Percentiles rank a stretch among this genome's conserved stretches.
phyloP scores from a whole-genome alignment of 2,329 filamentous ascomycete genomes.

The Pyricularia sp. region DNA sequence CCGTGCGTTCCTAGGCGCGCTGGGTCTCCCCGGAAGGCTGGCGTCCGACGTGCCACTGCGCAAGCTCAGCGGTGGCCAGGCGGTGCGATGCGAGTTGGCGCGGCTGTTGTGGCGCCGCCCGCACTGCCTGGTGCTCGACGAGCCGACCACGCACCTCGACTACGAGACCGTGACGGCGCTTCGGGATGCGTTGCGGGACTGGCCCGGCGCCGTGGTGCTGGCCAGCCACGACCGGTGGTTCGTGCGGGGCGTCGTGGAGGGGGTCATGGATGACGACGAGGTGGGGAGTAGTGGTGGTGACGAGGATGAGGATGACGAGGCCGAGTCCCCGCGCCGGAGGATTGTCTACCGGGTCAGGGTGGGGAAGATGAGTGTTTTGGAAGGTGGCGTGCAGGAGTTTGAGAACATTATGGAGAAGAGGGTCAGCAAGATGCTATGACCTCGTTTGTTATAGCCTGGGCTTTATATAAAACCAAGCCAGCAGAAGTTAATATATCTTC shows the following conservation, averaged over 20 bases:
- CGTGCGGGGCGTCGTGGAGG: slow-evolving; percentile 63
- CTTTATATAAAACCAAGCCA: not conserved
- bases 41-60: slow-evolving; percentile 64
- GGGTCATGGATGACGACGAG: slow-evolving; percentile 32
- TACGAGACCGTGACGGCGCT: slow-evolving; percentile 71
- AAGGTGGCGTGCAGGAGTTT: slow-evolving; percentile 56
- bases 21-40: slow-evolving; percentile 61
- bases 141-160: slow-evolving; percentile 79
- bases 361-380: slow-evolving; percentile 45
- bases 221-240: slow-evolving; percentile 81
- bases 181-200: slow-evolving; percentile 54
- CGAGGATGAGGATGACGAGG: slow-evolving; percentile 34
- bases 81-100: slow-evolving; percentile 57
- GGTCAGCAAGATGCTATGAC: slow-evolving; percentile 33
- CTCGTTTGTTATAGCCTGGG: not conserved
- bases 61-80: slow-evolving; percentile 73
- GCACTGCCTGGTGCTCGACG: slow-evolving; percentile 68
- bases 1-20: slow-evolving; percentile 54
- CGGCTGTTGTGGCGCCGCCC: slow-evolving; percentile 59
- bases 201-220: slow-evolving; percentile 66
- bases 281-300: slow-evolving; percentile 35
- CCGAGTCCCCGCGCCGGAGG: slow-evolving; percentile 35
- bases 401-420: slow-evolving; percentile 52
- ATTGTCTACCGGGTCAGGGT: slow-evolving; percentile 51
- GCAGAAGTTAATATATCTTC: not conserved